A percentile compares a stretch with the other conserved stretches of the same genome.
Conservation (phyloP, 768 basidiomycete species). For the Cystofilobasidium bisporidii region DNA sequence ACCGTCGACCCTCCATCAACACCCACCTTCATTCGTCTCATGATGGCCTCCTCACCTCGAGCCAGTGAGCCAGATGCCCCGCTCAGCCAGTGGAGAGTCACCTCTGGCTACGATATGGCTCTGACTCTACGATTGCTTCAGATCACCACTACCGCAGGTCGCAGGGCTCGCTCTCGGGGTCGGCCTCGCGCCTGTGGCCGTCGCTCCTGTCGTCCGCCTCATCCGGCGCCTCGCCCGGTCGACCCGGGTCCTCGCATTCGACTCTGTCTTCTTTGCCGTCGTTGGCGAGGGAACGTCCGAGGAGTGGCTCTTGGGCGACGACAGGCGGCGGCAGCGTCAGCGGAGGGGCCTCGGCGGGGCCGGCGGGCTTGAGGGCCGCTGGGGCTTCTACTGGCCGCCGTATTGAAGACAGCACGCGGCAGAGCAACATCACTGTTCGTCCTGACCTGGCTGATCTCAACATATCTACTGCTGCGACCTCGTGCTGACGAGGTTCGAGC, state of each 20-base stretch:
- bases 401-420: not conserved
- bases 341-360: no score
- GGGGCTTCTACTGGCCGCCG: not conserved
- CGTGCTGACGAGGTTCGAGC: no score
- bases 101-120: no score
- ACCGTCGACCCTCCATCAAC: no score
- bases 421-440: not conserved
- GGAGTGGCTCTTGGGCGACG: not conserved
- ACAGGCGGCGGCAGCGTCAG: not conserved
- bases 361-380: no score
- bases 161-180: not conserved
- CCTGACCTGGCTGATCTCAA: not conserved
- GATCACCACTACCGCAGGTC: not conserved
- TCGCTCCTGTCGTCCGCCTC: not conserved
- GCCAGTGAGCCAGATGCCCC: not conserved
- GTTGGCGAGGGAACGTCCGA: not conserved
- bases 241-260: not conserved
- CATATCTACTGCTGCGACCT: no score
- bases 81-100: no score
- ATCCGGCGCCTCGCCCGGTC: not conserved
- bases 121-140: not conserved
- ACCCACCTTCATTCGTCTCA: no score
- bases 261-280: not conserved
- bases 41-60: not conserved
- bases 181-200: not conserved